phyloP scores from a whole-genome alignment of 345 rosid genomes.

The Abelmoschus esculentus region DNA sequence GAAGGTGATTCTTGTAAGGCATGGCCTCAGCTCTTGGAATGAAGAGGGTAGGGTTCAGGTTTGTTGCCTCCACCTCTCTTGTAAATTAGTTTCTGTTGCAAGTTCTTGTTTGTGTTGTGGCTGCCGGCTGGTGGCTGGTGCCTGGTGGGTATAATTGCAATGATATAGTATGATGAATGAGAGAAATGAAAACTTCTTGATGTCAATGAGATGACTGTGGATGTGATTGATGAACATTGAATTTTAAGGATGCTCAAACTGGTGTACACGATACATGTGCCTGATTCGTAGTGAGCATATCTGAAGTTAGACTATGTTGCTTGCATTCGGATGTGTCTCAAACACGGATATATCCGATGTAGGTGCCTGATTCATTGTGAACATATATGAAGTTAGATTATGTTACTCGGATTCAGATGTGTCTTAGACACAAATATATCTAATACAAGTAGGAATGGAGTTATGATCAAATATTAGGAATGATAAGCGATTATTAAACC shows the following conservation, averaged over 20 bases:
- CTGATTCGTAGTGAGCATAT: too few relatives aligned
- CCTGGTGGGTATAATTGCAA: not conserved
- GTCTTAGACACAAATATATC: not conserved
- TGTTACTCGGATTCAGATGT: too few relatives aligned
- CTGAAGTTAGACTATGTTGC: too few relatives aligned
- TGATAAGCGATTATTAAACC: too few relatives aligned
- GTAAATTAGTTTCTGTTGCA: not conserved
- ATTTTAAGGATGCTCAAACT: not conserved
- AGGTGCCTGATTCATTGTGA: too few relatives aligned
- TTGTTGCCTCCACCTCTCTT: constrained; percentile 11
- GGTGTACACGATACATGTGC: too few relatives aligned
- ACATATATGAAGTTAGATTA: not conserved
- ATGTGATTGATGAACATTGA: not conserved
- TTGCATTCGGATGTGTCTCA: too few relatives aligned
- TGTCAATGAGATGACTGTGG: not conserved
- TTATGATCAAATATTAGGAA: too few relatives aligned
- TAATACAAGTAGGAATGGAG: too few relatives aligned
- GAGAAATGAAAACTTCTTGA: not conserved
- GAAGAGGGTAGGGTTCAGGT: constrained; percentile 63
- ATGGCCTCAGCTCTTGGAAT: constrained; percentile 73
- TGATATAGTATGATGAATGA: not conserved
- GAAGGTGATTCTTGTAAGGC: constrained; percentile 56
- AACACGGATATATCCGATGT: too few relatives aligned
- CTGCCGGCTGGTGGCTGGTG: not conserved
- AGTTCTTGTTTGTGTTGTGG: not conserved